These are phyloP conservation scores for Nemania sp. DNA, from an alignment of 2,329 filamentous ascomycete species.

Conservation along the genomic window DNA sequence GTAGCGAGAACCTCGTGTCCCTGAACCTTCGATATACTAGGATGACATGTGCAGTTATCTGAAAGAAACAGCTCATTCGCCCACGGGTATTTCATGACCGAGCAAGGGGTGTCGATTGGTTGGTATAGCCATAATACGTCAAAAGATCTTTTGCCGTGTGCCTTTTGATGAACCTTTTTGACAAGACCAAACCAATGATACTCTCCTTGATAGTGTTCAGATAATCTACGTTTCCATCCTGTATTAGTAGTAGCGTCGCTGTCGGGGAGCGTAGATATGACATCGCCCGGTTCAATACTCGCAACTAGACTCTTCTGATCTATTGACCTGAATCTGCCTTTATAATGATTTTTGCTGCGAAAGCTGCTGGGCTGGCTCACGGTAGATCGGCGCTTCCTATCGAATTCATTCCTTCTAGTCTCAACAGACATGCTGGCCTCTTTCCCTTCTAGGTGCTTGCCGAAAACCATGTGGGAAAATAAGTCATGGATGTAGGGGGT, in stretches of 20 bases:
- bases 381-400: conserved; percentile 36
- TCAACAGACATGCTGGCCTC: conserved; percentile 47
- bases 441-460: conserved; percentile 59
- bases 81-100: conserved; percentile 74
- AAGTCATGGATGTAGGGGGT: conserved; percentile 75
- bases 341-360: conserved; percentile 5
- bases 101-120: conserved; percentile 77
- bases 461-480: conserved; percentile 74
- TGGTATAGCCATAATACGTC: conserved; percentile 81
- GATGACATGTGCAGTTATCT: conserved; percentile 77
- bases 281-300: conserved; percentile 59
- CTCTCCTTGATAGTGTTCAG: conserved; percentile 57
- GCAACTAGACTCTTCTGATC: conserved; percentile 44
- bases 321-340: conserved; percentile 4
- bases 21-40: conserved; percentile 56
- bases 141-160: conserved; percentile 59
- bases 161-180: conserved; percentile 61
- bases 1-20: conserved; percentile 68
- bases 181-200: conserved; percentile 79
- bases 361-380: neutral
- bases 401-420: conserved; percentile 48
- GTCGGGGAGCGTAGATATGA: conserved; percentile 62
- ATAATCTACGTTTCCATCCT: conserved; percentile 66
- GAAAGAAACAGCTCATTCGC: conserved; percentile 81
- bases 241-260: conserved; percentile 61